A percentile compares a stretch with the other conserved stretches of the same genome.
Evolutionary conservation across 306 rosid species (phyloP).

Genomic region (Dryas drummondii): DNA sequence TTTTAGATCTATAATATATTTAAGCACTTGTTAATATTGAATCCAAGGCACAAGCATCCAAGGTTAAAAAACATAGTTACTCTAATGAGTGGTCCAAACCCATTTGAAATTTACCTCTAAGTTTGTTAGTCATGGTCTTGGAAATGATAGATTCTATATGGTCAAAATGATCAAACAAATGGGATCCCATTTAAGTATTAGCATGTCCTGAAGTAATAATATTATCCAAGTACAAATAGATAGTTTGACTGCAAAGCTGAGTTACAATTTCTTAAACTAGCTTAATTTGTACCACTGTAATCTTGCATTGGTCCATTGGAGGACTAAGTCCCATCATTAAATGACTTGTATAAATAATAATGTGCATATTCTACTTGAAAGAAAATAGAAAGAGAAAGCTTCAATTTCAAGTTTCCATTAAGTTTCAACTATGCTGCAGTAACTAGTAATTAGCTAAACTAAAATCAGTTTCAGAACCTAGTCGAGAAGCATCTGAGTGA

Average conservation of each 20-base stretch:
- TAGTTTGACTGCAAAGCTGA: constrained; percentile 10
- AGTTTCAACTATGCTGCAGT: constrained; percentile 6
- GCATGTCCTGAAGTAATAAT: background rate
- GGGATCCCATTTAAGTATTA: constrained; percentile 21
- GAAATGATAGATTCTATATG: constrained; percentile 33
- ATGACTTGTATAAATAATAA: background rate
- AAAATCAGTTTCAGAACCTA: constrained; percentile 3
- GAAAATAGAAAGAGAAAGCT: background rate
- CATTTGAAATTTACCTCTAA: constrained; percentile 22
- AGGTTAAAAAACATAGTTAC: constrained; percentile 36
- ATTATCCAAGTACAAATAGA: background rate
- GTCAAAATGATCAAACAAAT: constrained; percentile 41
- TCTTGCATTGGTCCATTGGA: background rate
- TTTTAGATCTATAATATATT: constrained; percentile 42
- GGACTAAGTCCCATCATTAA: constrained; percentile 16
- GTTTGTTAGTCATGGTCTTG: constrained; percentile 34
- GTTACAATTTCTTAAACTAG: background rate
- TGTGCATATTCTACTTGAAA: background rate
- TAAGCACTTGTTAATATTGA: constrained; percentile 49
- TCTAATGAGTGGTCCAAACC: constrained; percentile 30
- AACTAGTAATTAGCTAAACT: background rate
- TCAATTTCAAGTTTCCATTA: background rate
- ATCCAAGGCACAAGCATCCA: constrained; percentile 87
- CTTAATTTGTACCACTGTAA: background rate
- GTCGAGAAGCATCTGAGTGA: constrained; percentile 27